Base-by-base conservation (phyloP, 2,329 filamentous ascomycete species). In the Fusarium oligoseptatum region DNA sequence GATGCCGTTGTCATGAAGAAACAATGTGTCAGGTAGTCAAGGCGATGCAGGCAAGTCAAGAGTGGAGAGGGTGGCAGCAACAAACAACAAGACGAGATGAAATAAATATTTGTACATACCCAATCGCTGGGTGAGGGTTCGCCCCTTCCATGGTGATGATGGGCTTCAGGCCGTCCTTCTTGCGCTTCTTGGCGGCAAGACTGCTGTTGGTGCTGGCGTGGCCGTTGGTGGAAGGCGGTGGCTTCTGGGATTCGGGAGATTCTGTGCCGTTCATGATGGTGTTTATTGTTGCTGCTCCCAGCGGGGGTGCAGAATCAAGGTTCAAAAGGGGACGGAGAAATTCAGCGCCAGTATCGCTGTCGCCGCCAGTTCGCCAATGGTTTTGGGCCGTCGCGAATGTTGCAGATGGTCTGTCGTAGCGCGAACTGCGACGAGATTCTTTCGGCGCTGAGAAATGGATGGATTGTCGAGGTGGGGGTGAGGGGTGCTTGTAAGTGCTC, bases 81-180 rank as follows among this genome's bases (percentile, higher is more conserved):
- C 27, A 48, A 68, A 69, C 29, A 36, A 57, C 17, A 60, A 41
- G 22, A 62, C 24, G 20, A 61, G n/a, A 34, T 60, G 68, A 34
- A 39, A 58, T 50, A 37, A 17, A 17, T 9, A 50, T 32, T 50
- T 55, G 63, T 78, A 86, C 84, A 67, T 82, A 86, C 84, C 80
- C 84, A 60, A 76, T 48, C 20, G 70, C 60, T n/a, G 68, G 37
- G 39, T 78, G 74, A 57, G 73, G 71, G 12, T 61, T 66, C 57
- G 83, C 82, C 85, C 84, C 87, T 79, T 94, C 92, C 69, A 89
- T 93, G 45, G 92, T 94, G 83, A 94, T 92, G 80, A 94, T 94
- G 78, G 93, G 93, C 84, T 94, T 93, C 76, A 94, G 85, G 64
- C 88, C 88, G 48, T 92, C 91, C 88, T 94, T 94, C 86, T 92